These are phyloP conservation scores for Excoecaria cochinchinensis DNA, from an alignment of 345 rosid species.

Conservation along the genomic window DNA sequence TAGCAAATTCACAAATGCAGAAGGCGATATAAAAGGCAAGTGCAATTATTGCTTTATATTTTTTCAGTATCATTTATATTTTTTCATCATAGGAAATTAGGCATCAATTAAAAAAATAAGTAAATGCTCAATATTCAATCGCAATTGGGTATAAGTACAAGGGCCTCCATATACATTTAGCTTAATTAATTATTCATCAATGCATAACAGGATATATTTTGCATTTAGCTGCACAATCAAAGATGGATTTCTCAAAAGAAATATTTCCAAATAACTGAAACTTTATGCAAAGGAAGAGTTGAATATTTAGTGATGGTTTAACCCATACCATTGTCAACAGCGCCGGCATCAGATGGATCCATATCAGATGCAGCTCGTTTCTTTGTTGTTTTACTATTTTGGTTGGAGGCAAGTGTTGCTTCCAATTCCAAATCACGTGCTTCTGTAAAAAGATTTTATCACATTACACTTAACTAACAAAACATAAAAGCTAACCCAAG, in stretches of 20 bases:
- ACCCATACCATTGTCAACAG: constrained; percentile 28
- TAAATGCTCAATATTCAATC: neutral
- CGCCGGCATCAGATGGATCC: constrained; percentile 24
- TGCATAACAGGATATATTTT: neutral
- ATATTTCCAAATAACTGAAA: neutral
- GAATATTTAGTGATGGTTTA: neutral
- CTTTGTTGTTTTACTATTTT: constrained; percentile 31
- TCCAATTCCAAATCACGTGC: constrained; percentile 18
- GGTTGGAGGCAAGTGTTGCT: constrained; percentile 19
- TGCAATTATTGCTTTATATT: too few relatives aligned
- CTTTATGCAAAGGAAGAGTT: neutral
- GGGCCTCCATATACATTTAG: neutral
- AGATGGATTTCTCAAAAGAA: neutral
- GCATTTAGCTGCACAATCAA: neutral
- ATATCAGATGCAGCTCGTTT: constrained; percentile 42
- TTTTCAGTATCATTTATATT: too few relatives aligned
- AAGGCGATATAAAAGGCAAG: too few relatives aligned
- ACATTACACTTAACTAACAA: neutral
- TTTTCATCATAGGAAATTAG: too few relatives aligned
- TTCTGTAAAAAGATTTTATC: constrained; percentile 4
- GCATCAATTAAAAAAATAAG: too few relatives aligned
- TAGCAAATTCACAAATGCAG: too few relatives aligned
- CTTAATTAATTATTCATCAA: neutral
- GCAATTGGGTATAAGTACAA: neutral
- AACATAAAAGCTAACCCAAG: neutral